Evolutionary conservation across 2,329 filamentous ascomycete species (phyloP).

Genomic region (Cercospora nicotianae): DNA sequence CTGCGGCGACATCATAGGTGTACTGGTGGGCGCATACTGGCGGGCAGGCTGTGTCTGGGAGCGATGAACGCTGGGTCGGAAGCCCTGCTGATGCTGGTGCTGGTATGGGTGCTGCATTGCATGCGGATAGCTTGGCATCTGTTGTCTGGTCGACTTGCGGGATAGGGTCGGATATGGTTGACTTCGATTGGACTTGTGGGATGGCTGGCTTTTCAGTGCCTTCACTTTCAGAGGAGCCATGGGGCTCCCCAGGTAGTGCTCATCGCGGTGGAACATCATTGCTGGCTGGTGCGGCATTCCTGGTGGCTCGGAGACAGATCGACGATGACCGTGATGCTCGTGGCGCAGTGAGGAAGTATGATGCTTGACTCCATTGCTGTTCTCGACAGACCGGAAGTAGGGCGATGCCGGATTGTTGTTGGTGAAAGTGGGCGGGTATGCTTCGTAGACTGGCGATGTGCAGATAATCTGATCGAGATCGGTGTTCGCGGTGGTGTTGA

Average conservation of each 20-base stretch:
- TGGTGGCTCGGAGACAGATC: slow-evolving; percentile 33
- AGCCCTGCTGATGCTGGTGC: background rate
- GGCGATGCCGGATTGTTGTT: slow-evolving; percentile 17
- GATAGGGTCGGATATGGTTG: slow-evolving; percentile 12
- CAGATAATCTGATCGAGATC: slow-evolving; percentile 21
- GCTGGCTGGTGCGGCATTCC: slow-evolving; percentile 18
- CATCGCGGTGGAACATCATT: slow-evolving; percentile 30
- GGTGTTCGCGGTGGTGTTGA: background rate
- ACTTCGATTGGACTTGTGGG: slow-evolving; percentile 19
- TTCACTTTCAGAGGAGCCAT: slow-evolving; percentile 8
- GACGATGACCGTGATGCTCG: slow-evolving; percentile 25
- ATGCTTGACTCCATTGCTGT: slow-evolving; percentile 12
- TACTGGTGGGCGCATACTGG: slow-evolving; percentile 24
- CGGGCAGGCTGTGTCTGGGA: slow-evolving; percentile 21
- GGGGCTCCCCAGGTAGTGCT: slow-evolving; percentile 27
- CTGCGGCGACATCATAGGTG: slow-evolving; percentile 17
- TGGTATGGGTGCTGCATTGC: slow-evolving; percentile 18
- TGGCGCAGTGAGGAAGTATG: slow-evolving; percentile 18
- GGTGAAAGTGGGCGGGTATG: slow-evolving; percentile 22
- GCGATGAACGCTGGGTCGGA: slow-evolving; percentile 17
- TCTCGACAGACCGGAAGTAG: slow-evolving; percentile 30
- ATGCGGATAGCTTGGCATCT: slow-evolving; percentile 8
- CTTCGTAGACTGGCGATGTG: slow-evolving; percentile 17
- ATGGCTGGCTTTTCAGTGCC: slow-evolving; percentile 20
- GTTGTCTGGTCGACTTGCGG: background rate